Percentiles rank a stretch among this genome's conserved stretches.
Evolutionary conservation across 257 asterid genomes (phyloP).

Genomic region (Scutellaria minor): DNA sequence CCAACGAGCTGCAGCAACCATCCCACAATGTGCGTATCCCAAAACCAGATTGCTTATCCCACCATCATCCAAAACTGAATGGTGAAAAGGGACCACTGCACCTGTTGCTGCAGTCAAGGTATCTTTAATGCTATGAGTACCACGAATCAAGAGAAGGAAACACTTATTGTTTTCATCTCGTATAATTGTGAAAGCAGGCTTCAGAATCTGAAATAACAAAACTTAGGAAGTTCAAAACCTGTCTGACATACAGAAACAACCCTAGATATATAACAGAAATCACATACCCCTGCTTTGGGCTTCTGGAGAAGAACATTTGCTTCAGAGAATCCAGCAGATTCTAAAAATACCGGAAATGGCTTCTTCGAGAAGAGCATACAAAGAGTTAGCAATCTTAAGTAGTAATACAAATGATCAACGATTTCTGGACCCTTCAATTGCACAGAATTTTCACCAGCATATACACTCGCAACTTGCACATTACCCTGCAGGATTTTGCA

Average conservation of each 20-base stretch:
- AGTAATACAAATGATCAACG: conserved; percentile 58
- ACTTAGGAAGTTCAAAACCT: conserved; percentile 24
- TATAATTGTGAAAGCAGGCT: conserved; percentile 80
- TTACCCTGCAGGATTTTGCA: conserved; percentile 62
- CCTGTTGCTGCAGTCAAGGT: conserved; percentile 87
- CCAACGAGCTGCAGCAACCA: conserved; percentile 98
- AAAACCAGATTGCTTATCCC: conserved; percentile 74
- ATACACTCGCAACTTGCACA: conserved; percentile 77
- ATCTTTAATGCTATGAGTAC: conserved; percentile 88
- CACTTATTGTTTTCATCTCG: conserved; percentile 69
- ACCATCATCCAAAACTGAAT: conserved; percentile 78
- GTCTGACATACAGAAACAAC: conserved; percentile 24
- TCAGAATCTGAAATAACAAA: conserved; percentile 59
- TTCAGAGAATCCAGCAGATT: conserved; percentile 61
- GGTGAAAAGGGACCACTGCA: conserved; percentile 92
- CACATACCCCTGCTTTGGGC: conserved; percentile 84
- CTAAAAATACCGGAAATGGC: conserved; percentile 77
- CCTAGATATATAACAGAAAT: not conserved
- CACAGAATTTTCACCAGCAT: conserved; percentile 68
- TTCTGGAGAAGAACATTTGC: conserved; percentile 76
- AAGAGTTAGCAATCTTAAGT: conserved; percentile 67
- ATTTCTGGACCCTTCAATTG: conserved; percentile 70
- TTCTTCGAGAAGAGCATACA: conserved; percentile 80
- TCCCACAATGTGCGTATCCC: conserved; percentile 91
- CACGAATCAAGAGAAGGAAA: conserved; percentile 84